phyloP scores from a whole-genome alignment of 371 early-diverging fungal genomes.

The Choanephora cucurbitarum region DNA sequence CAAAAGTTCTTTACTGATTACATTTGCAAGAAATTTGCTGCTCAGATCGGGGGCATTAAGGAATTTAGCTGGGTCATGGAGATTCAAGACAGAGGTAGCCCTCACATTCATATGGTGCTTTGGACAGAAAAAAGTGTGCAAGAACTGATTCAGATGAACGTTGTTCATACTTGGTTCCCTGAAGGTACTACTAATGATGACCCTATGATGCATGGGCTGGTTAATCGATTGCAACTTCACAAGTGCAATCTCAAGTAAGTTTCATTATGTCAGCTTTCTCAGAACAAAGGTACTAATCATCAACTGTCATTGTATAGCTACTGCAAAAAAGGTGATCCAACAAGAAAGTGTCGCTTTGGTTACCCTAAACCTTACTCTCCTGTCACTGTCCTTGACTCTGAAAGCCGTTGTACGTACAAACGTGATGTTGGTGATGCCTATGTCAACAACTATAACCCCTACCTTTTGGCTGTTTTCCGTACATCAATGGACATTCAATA shows the following conservation, averaged over 20 bases:
- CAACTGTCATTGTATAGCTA: slow-evolving; percentile 2
- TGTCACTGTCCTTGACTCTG: no score
- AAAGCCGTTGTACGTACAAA: not conserved
- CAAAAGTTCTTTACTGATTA: slow-evolving; percentile 3
- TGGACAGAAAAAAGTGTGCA: slow-evolving; percentile 3
- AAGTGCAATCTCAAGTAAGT: slow-evolving; percentile 6
- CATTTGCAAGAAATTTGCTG: slow-evolving; percentile 1
- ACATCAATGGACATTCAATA: slow-evolving; percentile 14
- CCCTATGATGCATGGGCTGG: slow-evolving; percentile 4
- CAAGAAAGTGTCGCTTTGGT: slow-evolving; percentile 2
- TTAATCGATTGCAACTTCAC: slow-evolving; percentile 3
- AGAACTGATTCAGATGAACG: not conserved
- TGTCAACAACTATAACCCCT: slow-evolving; percentile 11
- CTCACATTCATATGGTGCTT: slow-evolving; percentile 6
- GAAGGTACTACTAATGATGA: not conserved
- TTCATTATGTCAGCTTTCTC: not conserved
- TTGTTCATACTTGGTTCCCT: slow-evolving; percentile 3
- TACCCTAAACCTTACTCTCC: not conserved
- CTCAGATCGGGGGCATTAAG: slow-evolving; percentile 8
- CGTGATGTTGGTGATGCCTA: not conserved
- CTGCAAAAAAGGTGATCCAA: slow-evolving; percentile 1
- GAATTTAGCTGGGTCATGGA: slow-evolving; percentile 10
- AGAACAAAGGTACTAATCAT: not conserved
- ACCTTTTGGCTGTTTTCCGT: slow-evolving; percentile 1
- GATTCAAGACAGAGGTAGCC: not conserved